Conservation (phyloP, 352 stramenopile species). For the Phytophthora sp. region DNA sequence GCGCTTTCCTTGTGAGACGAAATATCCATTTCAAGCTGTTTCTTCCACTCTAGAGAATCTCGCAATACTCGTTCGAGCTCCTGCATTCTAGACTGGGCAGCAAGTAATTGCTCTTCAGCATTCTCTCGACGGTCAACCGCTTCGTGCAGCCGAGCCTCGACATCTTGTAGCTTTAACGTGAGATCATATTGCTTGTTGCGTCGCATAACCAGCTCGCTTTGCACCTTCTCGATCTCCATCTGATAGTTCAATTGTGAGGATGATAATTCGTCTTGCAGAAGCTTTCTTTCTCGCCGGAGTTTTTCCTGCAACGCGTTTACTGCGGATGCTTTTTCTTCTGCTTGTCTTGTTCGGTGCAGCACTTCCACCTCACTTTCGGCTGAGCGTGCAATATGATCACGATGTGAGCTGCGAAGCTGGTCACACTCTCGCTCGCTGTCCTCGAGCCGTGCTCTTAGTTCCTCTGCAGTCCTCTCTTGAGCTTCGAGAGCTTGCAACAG, state of each 20-base stretch:
- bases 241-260: slow-evolving; percentile 52
- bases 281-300: slow-evolving; percentile 51
- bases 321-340: slow-evolving; percentile 39
- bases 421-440: slow-evolving; percentile 44
- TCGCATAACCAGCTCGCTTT: slow-evolving; percentile 73
- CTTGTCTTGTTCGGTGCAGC: slow-evolving; percentile 53
- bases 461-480: slow-evolving; percentile 48
- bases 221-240: slow-evolving; percentile 66
- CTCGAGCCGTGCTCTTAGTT: slow-evolving; percentile 28
- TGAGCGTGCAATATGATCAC: slow-evolving; percentile 24
- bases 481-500: slow-evolving; percentile 66
- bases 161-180: slow-evolving; percentile 67
- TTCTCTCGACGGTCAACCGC: slow-evolving; percentile 42
- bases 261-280: slow-evolving; percentile 54
- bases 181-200: slow-evolving; percentile 86
- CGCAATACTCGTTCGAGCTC: slow-evolving; percentile 65
- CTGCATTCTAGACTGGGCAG: slow-evolving; percentile 56
- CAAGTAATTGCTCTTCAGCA: slow-evolving; percentile 50
- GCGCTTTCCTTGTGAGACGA: slow-evolving; percentile 9
- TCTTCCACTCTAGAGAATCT: slow-evolving; percentile 61
- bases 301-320: slow-evolving; percentile 58
- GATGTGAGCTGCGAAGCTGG: slow-evolving; percentile 37
- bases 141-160: slow-evolving; percentile 56
- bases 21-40: slow-evolving; percentile 49
- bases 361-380: slow-evolving; percentile 57